These are phyloP conservation scores for Calocera cornea DNA, from an alignment of 768 basidiomycete genomes.

Conservation along the genomic window DNA sequence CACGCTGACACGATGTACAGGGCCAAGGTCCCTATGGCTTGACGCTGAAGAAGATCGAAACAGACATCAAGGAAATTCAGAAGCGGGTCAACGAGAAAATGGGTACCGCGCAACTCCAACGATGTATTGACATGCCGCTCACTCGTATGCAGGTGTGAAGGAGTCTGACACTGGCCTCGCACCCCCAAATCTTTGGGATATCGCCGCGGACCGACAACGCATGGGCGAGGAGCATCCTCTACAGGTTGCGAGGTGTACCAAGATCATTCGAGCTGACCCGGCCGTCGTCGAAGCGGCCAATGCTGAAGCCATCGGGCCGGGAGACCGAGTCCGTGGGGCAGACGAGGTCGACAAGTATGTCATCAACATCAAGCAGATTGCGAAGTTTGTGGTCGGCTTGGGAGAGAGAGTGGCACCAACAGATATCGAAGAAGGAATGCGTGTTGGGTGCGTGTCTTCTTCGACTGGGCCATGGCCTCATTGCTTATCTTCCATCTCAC, in stretches of 20 bases:
- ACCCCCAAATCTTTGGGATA: constrained; percentile 94
- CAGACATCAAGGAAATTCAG: constrained; percentile 90
- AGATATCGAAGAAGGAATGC: constrained; percentile 99
- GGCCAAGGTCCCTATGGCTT: constrained; percentile 96
- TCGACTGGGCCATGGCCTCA: neutral
- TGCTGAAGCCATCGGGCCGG: constrained; percentile 53
- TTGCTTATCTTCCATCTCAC: constrained; percentile 2
- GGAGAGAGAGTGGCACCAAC: constrained; percentile 94
- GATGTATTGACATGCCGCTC: neutral
- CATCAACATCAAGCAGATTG: constrained; percentile 99
- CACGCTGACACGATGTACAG: constrained; percentile 30
- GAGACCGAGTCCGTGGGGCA: constrained; percentile 74
- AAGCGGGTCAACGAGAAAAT: constrained; percentile 97
- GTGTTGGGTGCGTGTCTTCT: constrained; percentile 67
- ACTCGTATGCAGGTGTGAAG: constrained; percentile 56
- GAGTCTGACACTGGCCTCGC: constrained; percentile 97
- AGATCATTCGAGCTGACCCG: constrained; percentile 79
- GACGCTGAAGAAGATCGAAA: constrained; percentile 75
- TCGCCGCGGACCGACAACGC: constrained; percentile 79
- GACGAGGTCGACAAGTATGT: constrained; percentile 99
- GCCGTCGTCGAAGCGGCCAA: constrained; percentile 58
- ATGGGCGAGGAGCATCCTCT: constrained; percentile 87
- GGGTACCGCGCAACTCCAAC: constrained; percentile 33
- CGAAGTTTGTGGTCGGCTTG: constrained; percentile 95
- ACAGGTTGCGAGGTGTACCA: constrained; percentile 96